Percentiles rank a stretch among this genome's conserved stretches.
phyloP scores from a whole-genome alignment of 495 filamentous ascomycete genomes.

The Daldinia caldariorum region DNA sequence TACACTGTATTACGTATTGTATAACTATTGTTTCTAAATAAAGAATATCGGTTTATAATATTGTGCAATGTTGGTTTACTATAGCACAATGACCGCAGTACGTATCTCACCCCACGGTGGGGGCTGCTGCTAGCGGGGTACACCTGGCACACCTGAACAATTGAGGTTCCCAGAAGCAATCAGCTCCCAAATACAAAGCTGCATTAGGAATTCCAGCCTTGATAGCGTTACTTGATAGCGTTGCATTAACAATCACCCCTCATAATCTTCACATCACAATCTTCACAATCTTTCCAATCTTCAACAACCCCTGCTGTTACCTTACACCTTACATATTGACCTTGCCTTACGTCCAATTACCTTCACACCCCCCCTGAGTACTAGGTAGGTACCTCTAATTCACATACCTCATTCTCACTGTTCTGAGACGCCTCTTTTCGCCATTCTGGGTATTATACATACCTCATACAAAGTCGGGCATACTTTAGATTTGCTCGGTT shows the following conservation, averaged over 20 bases:
- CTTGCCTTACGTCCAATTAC: constrained; percentile 1
- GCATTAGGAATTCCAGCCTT: constrained; percentile 29
- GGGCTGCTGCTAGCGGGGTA: constrained; percentile 21
- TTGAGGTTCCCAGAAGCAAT: no score
- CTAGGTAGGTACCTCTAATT: no score
- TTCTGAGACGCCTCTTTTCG: neutral
- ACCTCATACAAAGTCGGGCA: no score
- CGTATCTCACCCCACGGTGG: constrained; percentile 41
- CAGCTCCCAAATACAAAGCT: constrained; percentile 32
- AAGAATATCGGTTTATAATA: constrained; percentile 21
- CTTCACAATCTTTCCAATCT: constrained; percentile 10
- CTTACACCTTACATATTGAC: no score
- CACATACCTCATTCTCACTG: constrained; percentile 5
- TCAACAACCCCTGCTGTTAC: neutral
- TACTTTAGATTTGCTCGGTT: constrained; percentile 14
- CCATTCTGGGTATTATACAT: constrained; percentile 14
- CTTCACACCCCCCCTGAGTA: constrained; percentile 12
- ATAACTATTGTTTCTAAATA: constrained; percentile 43
- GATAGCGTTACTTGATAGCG: constrained; percentile 28
- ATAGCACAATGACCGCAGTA: neutral
- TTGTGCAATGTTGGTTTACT: no score
- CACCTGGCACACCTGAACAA: constrained; percentile 5
- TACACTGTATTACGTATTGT: constrained; percentile 10
- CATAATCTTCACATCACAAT: no score
- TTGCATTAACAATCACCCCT: no score